phyloP scores from a whole-genome alignment of 768 basidiomycete genomes.

The Xerocomellus dryophilus region DNA sequence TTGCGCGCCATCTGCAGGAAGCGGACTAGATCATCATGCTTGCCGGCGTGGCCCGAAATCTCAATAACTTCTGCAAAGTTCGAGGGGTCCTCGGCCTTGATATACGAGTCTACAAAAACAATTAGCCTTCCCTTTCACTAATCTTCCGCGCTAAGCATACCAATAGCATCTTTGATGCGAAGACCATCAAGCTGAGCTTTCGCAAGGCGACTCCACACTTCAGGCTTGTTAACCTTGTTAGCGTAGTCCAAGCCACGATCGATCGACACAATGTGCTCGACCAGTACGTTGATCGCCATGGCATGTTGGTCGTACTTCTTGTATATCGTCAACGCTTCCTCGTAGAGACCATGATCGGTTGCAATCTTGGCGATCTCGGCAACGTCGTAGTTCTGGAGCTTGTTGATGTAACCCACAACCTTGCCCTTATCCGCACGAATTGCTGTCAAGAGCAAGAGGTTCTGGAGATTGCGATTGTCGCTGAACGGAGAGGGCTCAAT shows the following conservation, averaged over 20 bases:
- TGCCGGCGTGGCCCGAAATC: slow-evolving; percentile 89
- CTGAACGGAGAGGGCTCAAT: slow-evolving; percentile 96
- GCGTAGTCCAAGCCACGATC: slow-evolving; percentile 96
- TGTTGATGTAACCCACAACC: slow-evolving; percentile 97
- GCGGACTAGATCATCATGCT: slow-evolving; percentile 90
- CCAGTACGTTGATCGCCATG: slow-evolving; percentile 94
- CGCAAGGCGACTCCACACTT: slow-evolving; percentile 96
- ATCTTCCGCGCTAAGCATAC: slow-evolving; percentile 41
- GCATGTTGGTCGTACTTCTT: slow-evolving; percentile 96
- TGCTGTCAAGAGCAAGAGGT: slow-evolving; percentile 89
- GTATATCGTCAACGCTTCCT: slow-evolving; percentile 96
- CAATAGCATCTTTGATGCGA: slow-evolving; percentile 96
- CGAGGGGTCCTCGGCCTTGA: slow-evolving; percentile 92
- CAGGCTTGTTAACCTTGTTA: slow-evolving; percentile 92
- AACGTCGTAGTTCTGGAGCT: slow-evolving; percentile 91
- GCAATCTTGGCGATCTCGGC: slow-evolving; percentile 96
- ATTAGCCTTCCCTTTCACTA: neutral
- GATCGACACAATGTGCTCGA: slow-evolving; percentile 96
- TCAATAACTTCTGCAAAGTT: slow-evolving; percentile 96
- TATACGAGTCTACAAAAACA: slow-evolving; percentile 75
- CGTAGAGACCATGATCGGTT: slow-evolving; percentile 90
- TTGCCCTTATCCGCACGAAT: slow-evolving; percentile 98
- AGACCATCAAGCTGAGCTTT: slow-evolving; percentile 98
- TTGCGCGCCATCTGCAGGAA: slow-evolving; percentile 99
- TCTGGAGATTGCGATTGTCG: slow-evolving; percentile 96